Percentiles rank a stretch among this genome's conserved stretches.
phyloP scores from a whole-genome alignment of 2,329 filamentous ascomycete genomes.

The Trematosphaeria pertusa region DNA sequence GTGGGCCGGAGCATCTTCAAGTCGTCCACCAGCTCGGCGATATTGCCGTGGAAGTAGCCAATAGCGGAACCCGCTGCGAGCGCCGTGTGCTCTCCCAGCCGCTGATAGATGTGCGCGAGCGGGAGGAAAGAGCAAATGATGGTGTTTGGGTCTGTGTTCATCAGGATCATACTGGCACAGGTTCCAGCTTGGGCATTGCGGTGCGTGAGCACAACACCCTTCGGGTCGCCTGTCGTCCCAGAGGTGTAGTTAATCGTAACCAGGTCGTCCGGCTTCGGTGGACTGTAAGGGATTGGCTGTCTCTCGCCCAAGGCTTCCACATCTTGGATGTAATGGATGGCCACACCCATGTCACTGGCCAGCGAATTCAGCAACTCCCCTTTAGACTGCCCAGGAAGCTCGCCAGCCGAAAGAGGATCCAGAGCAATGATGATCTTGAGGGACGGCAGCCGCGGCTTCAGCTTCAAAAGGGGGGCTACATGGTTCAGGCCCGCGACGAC shows the following conservation, averaged over 20 bases:
- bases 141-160: conserved; percentile 64
- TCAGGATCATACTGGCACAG: conserved; percentile 64
- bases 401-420: conserved; percentile 81
- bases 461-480: conserved; percentile 79
- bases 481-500: conserved; percentile 82
- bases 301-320: conserved; percentile 82
- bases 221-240: conserved; percentile 82
- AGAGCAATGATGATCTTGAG: conserved; percentile 89
- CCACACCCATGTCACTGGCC: conserved; percentile 75
- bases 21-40: conserved; percentile 85
- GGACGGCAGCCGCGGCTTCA: conserved; percentile 76
- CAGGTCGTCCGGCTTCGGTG: conserved; percentile 76
- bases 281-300: conserved; percentile 72
- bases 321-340: conserved; percentile 78
- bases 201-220: conserved; percentile 85
- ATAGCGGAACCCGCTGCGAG: conserved; percentile 76
- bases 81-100: conserved; percentile 78
- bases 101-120: conserved; percentile 91
- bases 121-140: conserved; percentile 86
- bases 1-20: conserved; percentile 86
- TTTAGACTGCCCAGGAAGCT: conserved; percentile 80
- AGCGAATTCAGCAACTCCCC: conserved; percentile 76
- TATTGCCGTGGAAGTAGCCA: conserved; percentile 94
- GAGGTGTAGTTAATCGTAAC: conserved; percentile 93
- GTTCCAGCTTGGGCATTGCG: conserved; percentile 78